These are phyloP conservation scores for Anthracocystis setariae DNA, from an alignment of 1,284 basidiomycete genomes.

Conservation along the genomic window DNA sequence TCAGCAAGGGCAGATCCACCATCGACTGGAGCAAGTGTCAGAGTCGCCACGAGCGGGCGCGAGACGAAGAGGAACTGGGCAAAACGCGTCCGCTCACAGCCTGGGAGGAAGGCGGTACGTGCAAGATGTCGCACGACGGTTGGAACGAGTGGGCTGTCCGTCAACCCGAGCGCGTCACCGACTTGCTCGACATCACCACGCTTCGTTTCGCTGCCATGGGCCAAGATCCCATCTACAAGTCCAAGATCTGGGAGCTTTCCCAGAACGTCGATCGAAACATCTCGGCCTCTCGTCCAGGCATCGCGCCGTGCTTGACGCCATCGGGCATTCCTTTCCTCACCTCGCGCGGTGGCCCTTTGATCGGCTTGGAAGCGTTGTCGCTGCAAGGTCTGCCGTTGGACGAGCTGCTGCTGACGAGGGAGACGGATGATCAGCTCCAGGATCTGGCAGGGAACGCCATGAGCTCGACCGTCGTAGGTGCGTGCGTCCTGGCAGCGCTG, in stretches of 20 bases:
- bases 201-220: conserved; percentile 83
- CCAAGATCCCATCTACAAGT: conserved; percentile 58
- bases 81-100: conserved; percentile 85
- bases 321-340: conserved; percentile 97
- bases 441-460: conserved; percentile 96
- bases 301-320: conserved; percentile 90
- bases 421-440: conserved; percentile 90
- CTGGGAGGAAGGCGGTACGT: conserved; percentile 93
- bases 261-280: conserved; percentile 89
- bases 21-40: conserved; percentile 91
- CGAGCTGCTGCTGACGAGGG: conserved; percentile 87
- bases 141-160: conserved; percentile 92
- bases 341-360: conserved; percentile 94
- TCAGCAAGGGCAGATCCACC: conserved; percentile 65
- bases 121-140: conserved; percentile 86
- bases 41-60: conserved; percentile 85
- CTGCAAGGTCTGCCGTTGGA: conserved; percentile 93
- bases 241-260: conserved; percentile 84
- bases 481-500: conserved; percentile 85
- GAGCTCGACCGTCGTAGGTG: conserved; percentile 92
- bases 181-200: conserved; percentile 89
- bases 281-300: conserved; percentile 81
- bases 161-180: conserved; percentile 93
- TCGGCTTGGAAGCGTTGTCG: conserved; percentile 88
- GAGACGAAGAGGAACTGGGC: conserved; percentile 84